Base-by-base conservation (phyloP, 1,139 yeast genomes). In the Hansenula sp. region DNA sequence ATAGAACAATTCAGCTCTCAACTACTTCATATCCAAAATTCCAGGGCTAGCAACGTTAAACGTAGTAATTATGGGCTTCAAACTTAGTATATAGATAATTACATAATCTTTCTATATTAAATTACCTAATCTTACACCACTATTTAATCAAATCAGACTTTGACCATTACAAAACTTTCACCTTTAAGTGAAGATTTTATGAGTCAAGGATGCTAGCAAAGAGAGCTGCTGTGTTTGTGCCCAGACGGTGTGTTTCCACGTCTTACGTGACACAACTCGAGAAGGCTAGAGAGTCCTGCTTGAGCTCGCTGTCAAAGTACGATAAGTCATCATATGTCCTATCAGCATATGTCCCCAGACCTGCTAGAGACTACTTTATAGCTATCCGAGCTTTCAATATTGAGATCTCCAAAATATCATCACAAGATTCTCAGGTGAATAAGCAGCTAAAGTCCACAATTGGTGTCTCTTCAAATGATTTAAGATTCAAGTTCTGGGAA, bases 281-380 rank as follows among this genome's bases (percentile, higher is more conserved):
- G 10, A 34, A 34, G 3, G 51, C 55, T 3, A 29, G 50, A 8
- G 24, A 26, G 8, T 25, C 45, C 11, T 46, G 53, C 16, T 12
- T 30, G 3, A 39, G 36, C 1, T 30, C 40, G 4, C 44, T 62
- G 18, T 74, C 68, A 44, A 60, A 60, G 26, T 69, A 62, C 42
- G 95, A 86, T 59, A 64, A 85, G 30, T 81, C 90, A 3, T 77
- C 92, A 1, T 75, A 75, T 46, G 60, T 86, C 11, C 64, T 86
- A 20, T 76, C 83, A 2, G 84, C 83, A 39, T 84, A 86, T 53
- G 65, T 84, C 21, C 95, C 95, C 4, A 72, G 69, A 29, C 81
- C 80, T 7, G 75, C 82, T 1, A 67, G 83, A 47, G 79, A 82
- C 53, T 74, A 82, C 1, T 83, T 73, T 49, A 48, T 82, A n/a